Evolutionary conservation across 73 alveolate species (phyloP).

Genomic region (Stentor coeruleus): DNA sequence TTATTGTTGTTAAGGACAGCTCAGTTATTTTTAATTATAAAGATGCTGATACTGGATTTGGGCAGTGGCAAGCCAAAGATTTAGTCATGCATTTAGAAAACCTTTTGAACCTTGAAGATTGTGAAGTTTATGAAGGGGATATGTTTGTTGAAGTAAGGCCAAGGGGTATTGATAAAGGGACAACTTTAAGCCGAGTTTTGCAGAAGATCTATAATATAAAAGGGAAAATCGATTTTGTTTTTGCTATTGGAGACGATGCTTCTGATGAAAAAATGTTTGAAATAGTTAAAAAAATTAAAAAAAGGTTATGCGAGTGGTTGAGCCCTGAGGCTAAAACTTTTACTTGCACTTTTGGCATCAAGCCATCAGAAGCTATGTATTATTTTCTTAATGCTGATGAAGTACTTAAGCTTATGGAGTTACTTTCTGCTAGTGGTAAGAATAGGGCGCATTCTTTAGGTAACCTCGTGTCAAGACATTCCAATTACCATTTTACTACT

Average conservation of each 20-base stretch:
- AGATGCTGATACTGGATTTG: constrained; percentile 55
- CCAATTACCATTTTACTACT: background rate
- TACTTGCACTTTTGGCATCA: constrained; percentile 53
- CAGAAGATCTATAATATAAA: constrained; percentile 25
- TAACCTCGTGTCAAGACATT: background rate
- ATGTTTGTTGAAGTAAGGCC: constrained; percentile 26
- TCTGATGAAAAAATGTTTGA: constrained; percentile 75
- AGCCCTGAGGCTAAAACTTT: background rate
- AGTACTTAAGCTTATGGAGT: constrained; percentile 36
- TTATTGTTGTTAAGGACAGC: constrained; percentile 53
- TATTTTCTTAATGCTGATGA: constrained; percentile 53
- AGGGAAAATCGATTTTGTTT: constrained; percentile 51
- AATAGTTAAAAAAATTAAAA: constrained; percentile 45
- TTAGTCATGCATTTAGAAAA: constrained; percentile 34
- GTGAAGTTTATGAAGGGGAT: constrained; percentile 4
- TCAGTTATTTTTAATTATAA: constrained; percentile 50
- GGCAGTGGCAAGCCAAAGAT: constrained; percentile 59
- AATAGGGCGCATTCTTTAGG: background rate
- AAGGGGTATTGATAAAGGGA: constrained; percentile 24
- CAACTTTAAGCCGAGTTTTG: background rate
- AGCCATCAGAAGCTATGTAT: constrained; percentile 61
- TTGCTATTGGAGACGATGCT: constrained; percentile 63
- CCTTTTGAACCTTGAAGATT: background rate
- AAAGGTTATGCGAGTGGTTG: constrained; percentile 33
- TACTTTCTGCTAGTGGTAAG: background rate